phyloP scores from a whole-genome alignment of 176 grass and related monocot species.

The Zea luxurians region DNA sequence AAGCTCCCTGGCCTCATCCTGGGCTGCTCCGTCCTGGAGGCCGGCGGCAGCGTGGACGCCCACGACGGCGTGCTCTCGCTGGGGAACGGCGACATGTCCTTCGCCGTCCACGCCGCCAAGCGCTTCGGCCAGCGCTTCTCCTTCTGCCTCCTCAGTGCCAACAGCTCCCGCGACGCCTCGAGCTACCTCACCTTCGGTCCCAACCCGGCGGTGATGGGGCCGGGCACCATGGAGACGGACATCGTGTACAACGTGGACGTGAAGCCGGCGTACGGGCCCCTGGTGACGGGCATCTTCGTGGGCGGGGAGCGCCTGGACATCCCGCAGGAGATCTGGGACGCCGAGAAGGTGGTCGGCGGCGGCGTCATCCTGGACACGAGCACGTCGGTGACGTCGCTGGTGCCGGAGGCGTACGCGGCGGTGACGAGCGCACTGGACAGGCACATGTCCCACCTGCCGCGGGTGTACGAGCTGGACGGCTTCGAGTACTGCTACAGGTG shows the following conservation, averaged over 20 bases:
- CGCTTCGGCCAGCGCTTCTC: constrained; percentile 72
- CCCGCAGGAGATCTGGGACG: constrained; percentile 55
- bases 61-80: constrained; percentile 78
- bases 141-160: constrained; percentile 79
- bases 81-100: constrained; percentile 61
- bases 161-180: constrained; percentile 53
- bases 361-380: constrained; percentile 81
- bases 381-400: constrained; percentile 57
- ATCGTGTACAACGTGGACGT: constrained; percentile 32
- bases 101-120: constrained; percentile 40
- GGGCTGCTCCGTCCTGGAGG: constrained; percentile 61
- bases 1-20: constrained; percentile 71
- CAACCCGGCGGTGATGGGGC: constrained; percentile 29
- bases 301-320: constrained; percentile 51
- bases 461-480: constrained; percentile 26
- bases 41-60: constrained; percentile 41
- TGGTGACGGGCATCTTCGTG: constrained; percentile 43
- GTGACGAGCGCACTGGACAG: constrained; percentile 44
- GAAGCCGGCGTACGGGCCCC: constrained; percentile 20
- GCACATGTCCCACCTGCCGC: constrained; percentile 43
- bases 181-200: constrained; percentile 74
- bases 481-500: constrained; percentile 88
- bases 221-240: constrained; percentile 33
- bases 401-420: constrained; percentile 45
- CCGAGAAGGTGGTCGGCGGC: background rate